Percentiles rank a stretch among this genome's conserved stretches.
Evolutionary conservation across 2,329 filamentous ascomycete genomes (phyloP).

Genomic region (Escovopsis weberi): DNA sequence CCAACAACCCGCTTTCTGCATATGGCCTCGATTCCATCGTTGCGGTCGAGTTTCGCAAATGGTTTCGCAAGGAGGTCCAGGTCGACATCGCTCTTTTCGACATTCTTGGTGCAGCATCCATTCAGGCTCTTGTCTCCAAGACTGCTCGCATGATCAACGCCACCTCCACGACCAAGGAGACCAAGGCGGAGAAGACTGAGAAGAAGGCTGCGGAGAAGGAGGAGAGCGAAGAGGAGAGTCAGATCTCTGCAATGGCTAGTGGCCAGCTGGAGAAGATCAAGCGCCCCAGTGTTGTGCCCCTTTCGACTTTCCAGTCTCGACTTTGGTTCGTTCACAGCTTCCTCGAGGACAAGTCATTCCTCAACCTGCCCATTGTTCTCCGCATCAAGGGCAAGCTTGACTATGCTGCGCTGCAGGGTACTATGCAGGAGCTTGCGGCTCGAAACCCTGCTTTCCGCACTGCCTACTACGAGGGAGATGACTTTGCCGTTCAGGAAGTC

Average conservation of each 20-base stretch:
- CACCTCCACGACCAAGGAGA: constrained; percentile 6
- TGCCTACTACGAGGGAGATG: constrained; percentile 12
- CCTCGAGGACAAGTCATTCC: constrained; percentile 11
- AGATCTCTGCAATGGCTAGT: constrained; percentile 9
- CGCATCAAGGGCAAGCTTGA: constrained; percentile 12
- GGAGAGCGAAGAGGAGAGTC: constrained; percentile 3
- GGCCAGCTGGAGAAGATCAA: constrained; percentile 9
- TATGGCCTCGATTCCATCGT: constrained; percentile 12
- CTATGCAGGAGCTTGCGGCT: constrained; percentile 9
- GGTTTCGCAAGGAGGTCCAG: constrained; percentile 8
- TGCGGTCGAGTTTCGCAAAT: constrained; percentile 12
- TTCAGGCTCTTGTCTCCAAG: constrained; percentile 10
- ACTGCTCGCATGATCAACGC: constrained; percentile 10
- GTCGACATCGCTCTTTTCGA: constrained; percentile 12
- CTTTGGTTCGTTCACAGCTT: constrained; percentile 14
- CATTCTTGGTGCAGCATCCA: constrained; percentile 9
- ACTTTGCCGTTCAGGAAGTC: constrained; percentile 11
- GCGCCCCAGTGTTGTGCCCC: constrained; percentile 6
- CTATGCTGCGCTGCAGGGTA: constrained; percentile 6
- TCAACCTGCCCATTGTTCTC: constrained; percentile 12
- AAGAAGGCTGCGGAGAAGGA: constrained; percentile 6
- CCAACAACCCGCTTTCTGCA: constrained; percentile 7
- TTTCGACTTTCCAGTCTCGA: constrained; percentile 13
- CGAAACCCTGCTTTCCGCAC: constrained; percentile 11
- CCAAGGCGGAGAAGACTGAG: constrained; percentile 6